These are phyloP conservation scores for Leccinum arenicola DNA, from an alignment of 768 basidiomycete species.

Conservation along the genomic window DNA sequence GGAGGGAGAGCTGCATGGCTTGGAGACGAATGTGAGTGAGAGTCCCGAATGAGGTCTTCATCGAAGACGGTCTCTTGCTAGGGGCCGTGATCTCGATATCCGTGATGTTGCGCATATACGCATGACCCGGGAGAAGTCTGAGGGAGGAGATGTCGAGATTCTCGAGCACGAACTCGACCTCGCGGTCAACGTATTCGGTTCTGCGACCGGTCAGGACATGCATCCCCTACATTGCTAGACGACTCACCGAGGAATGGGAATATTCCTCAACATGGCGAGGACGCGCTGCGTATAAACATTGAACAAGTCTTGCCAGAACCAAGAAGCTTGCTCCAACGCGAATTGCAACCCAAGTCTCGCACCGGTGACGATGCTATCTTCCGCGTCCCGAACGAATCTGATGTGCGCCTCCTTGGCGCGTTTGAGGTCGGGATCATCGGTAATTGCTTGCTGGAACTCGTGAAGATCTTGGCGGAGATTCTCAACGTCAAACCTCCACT, in stretches of 20 bases:
- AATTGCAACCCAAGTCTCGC: conserved; percentile 45
- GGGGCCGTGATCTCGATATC: conserved; percentile 53
- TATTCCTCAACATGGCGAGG: conserved; percentile 48
- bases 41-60: conserved; percentile 54
- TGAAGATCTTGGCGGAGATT: conserved; percentile 43
- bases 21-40: conserved; percentile 65
- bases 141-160: conserved; percentile 69
- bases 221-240: not conserved
- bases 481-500: conserved; percentile 53
- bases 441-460: conserved; percentile 45
- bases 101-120: conserved; percentile 71
- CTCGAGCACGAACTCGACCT: conserved; percentile 73
- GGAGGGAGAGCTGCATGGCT: conserved; percentile 59
- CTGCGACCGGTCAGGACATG: conserved; percentile 32
- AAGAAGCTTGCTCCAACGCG: conserved; percentile 58
- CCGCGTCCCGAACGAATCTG: conserved; percentile 47
- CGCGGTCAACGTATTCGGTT: conserved; percentile 66
- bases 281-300: conserved; percentile 72
- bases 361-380: conserved; percentile 38
- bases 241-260: conserved; percentile 67
- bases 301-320: conserved; percentile 82
- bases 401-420: conserved; percentile 46
- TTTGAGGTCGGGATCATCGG: conserved; percentile 48
- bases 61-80: conserved; percentile 25
- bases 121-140: conserved; percentile 64